These are phyloP conservation scores for Rostrohypoxylon terebratum DNA, from an alignment of 495 filamentous ascomycete species.

Conservation along the genomic window DNA sequence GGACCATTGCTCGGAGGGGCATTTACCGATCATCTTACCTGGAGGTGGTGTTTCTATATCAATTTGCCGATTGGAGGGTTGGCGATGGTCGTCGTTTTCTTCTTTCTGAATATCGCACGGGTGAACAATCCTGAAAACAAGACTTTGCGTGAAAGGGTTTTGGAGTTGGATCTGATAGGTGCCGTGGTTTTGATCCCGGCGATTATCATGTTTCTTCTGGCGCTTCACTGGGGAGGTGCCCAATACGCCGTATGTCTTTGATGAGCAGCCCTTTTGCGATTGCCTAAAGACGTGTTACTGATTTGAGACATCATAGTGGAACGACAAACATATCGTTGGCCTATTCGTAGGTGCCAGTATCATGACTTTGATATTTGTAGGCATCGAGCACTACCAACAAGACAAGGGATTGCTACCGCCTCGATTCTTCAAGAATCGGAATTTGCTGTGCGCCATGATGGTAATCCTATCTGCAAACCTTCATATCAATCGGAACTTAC, in stretches of 20 bases:
- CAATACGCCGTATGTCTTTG: conserved; percentile 56
- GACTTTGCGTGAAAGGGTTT: conserved; percentile 53
- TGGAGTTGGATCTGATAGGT: conserved; percentile 66
- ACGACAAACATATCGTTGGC: conserved; percentile 42
- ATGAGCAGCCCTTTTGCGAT: conserved; percentile 48
- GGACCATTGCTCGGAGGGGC: conserved; percentile 63
- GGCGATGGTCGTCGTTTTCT: conserved; percentile 64
- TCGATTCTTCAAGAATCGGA: conserved; percentile 66
- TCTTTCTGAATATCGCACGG: conserved; percentile 62
- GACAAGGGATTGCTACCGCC: conserved; percentile 68
- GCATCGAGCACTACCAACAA: conserved; percentile 62
- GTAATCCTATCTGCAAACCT: conserved; percentile 44
- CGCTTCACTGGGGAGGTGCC: conserved; percentile 72
- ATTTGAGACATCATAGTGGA: conserved; percentile 36
- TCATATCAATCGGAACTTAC: conserved; percentile 53
- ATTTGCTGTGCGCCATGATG: conserved; percentile 62
- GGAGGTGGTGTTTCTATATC: conserved; percentile 70
- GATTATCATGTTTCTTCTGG: conserved; percentile 69
- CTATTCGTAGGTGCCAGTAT: conserved; percentile 62
- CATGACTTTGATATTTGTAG: conserved; percentile 63
- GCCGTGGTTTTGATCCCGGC: conserved; percentile 64
- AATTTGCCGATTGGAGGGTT: conserved; percentile 72
- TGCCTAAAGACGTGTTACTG: conserved; percentile 2
- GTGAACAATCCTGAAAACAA: conserved; percentile 49
- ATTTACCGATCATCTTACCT: conserved; percentile 46